Evolutionary conservation across 495 filamentous ascomycete genomes (phyloP).

Genomic region (Tricharina praecox): DNA sequence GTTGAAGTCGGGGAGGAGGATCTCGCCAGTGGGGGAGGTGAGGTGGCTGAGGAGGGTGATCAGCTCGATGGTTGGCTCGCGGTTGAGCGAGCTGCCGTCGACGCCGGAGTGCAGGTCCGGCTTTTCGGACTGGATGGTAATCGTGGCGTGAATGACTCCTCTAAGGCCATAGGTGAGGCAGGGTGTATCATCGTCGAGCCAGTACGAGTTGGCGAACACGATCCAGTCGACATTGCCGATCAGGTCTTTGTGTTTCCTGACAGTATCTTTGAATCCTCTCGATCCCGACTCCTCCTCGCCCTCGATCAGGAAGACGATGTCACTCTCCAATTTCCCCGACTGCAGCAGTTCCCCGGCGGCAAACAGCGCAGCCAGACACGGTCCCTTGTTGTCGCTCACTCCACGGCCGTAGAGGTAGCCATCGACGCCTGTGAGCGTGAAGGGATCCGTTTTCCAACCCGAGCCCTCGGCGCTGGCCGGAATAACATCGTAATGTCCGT

Average conservation of each 20-base stretch:
- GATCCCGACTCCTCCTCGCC: conserved; percentile 94
- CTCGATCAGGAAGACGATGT: conserved; percentile 86
- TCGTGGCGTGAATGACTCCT: conserved; percentile 85
- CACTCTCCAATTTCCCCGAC: conserved; percentile 58
- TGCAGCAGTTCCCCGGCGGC: conserved; percentile 75
- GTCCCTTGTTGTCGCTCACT: conserved; percentile 92
- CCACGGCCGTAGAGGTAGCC: conserved; percentile 95
- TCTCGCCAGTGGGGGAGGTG: conserved; percentile 47
- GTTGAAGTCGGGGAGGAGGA: conserved; percentile 62
- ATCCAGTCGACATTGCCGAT: conserved; percentile 90
- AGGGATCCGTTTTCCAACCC: conserved; percentile 71
- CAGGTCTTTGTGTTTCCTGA: conserved; percentile 57
- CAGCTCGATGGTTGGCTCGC: conserved; percentile 81
- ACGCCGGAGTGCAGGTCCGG: conserved; percentile 92
- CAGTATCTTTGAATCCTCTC: conserved; percentile 65
- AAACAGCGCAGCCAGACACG: conserved; percentile 79
- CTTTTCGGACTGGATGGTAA: conserved; percentile 66
- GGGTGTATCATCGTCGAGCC: conserved; percentile 87
- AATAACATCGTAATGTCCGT: conserved; percentile 99
- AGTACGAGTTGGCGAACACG: conserved; percentile 89
- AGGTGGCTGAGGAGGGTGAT: conserved; percentile 63
- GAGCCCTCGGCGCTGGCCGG: conserved; percentile 37
- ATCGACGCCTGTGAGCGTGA: conserved; percentile 65
- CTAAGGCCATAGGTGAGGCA: conserved; percentile 88
- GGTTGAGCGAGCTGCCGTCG: conserved; percentile 71